phyloP scores from a whole-genome alignment of 1,284 basidiomycete species.

The Ganoderma lingzhi region DNA sequence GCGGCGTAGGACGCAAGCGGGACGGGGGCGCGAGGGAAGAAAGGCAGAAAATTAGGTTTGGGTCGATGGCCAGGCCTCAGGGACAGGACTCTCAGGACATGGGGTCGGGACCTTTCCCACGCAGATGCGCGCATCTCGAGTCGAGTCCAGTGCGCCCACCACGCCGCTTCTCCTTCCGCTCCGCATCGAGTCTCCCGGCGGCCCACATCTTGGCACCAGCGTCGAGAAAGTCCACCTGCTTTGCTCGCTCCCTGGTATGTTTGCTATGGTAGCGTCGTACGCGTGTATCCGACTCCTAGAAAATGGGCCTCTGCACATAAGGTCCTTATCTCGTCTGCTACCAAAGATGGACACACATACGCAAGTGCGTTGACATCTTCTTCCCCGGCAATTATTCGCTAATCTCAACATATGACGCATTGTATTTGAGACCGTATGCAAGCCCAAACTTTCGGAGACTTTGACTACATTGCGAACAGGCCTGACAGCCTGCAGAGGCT shows the following conservation, averaged over 20 bases:
- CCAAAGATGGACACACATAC: not conserved
- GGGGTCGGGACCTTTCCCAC: constrained; percentile 32
- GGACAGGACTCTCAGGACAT: constrained; percentile 6
- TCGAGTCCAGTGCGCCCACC: not conserved
- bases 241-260: not conserved
- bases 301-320: not conserved
- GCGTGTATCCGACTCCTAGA: not conserved
- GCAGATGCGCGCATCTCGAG: constrained; percentile 6
- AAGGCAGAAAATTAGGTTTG: constrained; percentile 16
- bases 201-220: not conserved
- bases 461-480: not conserved
- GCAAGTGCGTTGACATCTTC: not conserved
- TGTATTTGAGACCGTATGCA: not conserved
- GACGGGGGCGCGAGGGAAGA: constrained; percentile 15
- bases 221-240: not conserved
- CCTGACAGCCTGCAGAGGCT: constrained; percentile 1
- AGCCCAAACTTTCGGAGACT: not conserved
- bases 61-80: constrained; percentile 5
- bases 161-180: not conserved
- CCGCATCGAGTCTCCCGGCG: not conserved
- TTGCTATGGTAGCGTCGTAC: not conserved
- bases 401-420: not conserved
- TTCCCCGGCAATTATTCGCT: not conserved
- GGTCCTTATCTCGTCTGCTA: not conserved
- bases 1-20: not conserved